A percentile compares a stretch with the other conserved stretches of the same genome.
phyloP scores from a whole-genome alignment of 2,329 filamentous ascomycete species.

The Periglandula ipomoeae region DNA sequence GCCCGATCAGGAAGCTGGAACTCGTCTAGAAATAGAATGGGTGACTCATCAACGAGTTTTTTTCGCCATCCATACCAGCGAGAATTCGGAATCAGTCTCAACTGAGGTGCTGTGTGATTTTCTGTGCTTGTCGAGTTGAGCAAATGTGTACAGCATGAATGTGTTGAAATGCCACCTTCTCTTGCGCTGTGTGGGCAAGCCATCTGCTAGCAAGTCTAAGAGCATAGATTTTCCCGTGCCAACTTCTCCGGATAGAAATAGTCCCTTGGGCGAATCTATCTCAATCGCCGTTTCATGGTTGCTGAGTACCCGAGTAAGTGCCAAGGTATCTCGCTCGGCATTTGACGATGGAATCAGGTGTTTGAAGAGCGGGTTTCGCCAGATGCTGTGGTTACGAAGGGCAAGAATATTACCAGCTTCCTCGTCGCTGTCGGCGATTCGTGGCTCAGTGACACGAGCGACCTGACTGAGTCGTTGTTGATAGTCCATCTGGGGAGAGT shows the following conservation, averaged over 20 bases:
- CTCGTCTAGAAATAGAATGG: slow-evolving; percentile 73
- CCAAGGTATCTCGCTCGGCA: slow-evolving; percentile 48
- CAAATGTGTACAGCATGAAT: slow-evolving; percentile 72
- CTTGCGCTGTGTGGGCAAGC: slow-evolving; percentile 64
- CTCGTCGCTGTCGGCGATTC: slow-evolving; percentile 19
- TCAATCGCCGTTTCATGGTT: slow-evolving; percentile 62
- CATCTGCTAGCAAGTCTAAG: slow-evolving; percentile 72
- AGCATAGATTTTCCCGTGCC: slow-evolving; percentile 81
- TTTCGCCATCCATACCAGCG: slow-evolving; percentile 64
- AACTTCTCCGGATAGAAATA: slow-evolving; percentile 74
- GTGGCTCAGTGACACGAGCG: slow-evolving; percentile 32
- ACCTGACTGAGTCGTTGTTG: slow-evolving; percentile 54
- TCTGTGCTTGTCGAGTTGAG: slow-evolving; percentile 60
- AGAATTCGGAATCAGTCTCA: slow-evolving; percentile 41
- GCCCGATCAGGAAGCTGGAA: slow-evolving; percentile 76
- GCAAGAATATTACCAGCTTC: slow-evolving; percentile 33
- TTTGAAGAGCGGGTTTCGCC: slow-evolving; percentile 48
- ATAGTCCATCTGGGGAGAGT: slow-evolving; percentile 64
- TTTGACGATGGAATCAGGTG: slow-evolving; percentile 45
- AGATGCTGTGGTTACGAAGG: slow-evolving; percentile 43
- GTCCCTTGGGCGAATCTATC: slow-evolving; percentile 61
- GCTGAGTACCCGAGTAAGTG: slow-evolving; percentile 59
- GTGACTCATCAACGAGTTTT: slow-evolving; percentile 64
- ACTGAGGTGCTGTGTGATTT: slow-evolving; percentile 19
- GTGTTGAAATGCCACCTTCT: slow-evolving; percentile 76